Conservation (phyloP, 805 yeast species). For the Barnettozyma siamensis region DNA sequence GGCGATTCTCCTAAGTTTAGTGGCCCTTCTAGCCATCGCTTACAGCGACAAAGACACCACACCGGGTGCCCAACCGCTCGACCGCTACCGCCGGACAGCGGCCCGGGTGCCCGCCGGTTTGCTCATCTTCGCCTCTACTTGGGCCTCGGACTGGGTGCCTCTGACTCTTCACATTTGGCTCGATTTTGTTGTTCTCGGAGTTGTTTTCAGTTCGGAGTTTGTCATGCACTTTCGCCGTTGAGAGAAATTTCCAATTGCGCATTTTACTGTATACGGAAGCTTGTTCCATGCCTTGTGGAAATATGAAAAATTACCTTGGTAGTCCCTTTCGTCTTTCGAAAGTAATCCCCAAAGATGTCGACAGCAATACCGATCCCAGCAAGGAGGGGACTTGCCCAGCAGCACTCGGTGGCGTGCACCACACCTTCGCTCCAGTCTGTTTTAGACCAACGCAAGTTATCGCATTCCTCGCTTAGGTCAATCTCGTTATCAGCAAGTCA, state of each 20-base stretch:
- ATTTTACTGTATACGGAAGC: neutral
- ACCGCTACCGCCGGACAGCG: slow-evolving; percentile 34
- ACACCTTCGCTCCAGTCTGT: slow-evolving; percentile 23
- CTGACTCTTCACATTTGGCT: slow-evolving; percentile 39
- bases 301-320: no score
- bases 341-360: slow-evolving; percentile 3
- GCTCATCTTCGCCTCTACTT: slow-evolving; percentile 36
- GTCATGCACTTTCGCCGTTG: slow-evolving; percentile 14
- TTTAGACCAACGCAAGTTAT: slow-evolving; percentile 17
- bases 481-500: slow-evolving; percentile 5
- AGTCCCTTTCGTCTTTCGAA: no score
- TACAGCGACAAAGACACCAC: slow-evolving; percentile 38
- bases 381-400: neutral
- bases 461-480: slow-evolving; percentile 9
- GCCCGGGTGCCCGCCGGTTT: slow-evolving; percentile 37
- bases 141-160: slow-evolving; percentile 31
- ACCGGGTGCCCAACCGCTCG: slow-evolving; percentile 28
- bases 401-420: slow-evolving; percentile 9
- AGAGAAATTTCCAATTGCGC: no score
- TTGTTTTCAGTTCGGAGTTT: slow-evolving; percentile 35
- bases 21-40: slow-evolving; percentile 36
- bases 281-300: no score
- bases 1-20: slow-evolving; percentile 43
- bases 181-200: slow-evolving; percentile 29
- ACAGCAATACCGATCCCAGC: slow-evolving; percentile 21